Base-by-base conservation (phyloP, 2,329 filamentous ascomycete species). In the Fusarium succisae region DNA sequence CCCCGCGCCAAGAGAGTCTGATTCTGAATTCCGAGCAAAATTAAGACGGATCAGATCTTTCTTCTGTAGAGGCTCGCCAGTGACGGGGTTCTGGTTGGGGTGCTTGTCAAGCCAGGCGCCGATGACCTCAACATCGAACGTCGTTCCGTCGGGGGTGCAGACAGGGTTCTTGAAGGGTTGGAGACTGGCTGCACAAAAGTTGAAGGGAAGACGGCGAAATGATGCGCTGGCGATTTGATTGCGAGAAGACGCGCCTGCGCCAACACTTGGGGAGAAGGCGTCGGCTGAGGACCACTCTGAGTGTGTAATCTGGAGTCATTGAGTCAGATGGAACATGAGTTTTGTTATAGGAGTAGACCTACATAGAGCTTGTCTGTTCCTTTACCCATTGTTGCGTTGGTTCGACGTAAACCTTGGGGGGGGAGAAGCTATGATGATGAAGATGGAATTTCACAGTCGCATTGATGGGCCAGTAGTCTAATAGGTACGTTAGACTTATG, bases 161-260 rank as follows among this genome's bases (percentile, higher is more conserved):
- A 99, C 96, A 10, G 96, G 95, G 79, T 98, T 94, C 80, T 92
- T 91, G 86, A 98, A 99, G 13, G 97, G 97, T 81, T 98, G 96
- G 39, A 99, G 91, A 69, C 94, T 97, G 44, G 97, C 92, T 71
- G 96, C 94, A 89, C 96, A 99, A 85, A 96, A 98, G 87, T 98
- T 98, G 89, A 97, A 99, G 37, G 97, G 96, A 3, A 99, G 89
- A 51, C 94, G 93, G 80, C 93, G 94, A 86, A 98, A 98, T 43
- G 89, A 89, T 55, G 90, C 88, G 59, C 69, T 77, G 59, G 67
- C 59, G 35, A 69, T 60, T 53, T 76, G 76, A 73, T 90, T 89
- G 28, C 87, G 82, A 82, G 87, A 83, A 80, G 88, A 82, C 64
- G 92, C 90, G 77, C 91, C 91, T 63, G 92, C 88, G 77, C 93